phyloP scores from a whole-genome alignment of 2,329 filamentous ascomycete species.

The Pestalotiopsis sp. region DNA sequence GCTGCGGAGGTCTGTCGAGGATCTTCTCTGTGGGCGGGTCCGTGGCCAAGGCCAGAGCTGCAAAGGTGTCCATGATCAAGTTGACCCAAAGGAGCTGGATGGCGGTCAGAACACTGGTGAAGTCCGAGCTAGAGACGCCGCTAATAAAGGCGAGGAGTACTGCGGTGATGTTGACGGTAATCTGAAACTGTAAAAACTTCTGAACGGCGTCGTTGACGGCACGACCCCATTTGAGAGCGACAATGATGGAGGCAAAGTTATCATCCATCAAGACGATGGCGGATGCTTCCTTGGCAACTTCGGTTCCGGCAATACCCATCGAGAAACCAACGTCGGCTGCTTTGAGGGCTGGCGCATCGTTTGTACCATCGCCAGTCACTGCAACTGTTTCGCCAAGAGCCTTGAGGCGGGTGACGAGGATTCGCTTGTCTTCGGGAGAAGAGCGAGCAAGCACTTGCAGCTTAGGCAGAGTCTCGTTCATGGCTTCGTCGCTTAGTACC shows the following conservation, averaged over 20 bases:
- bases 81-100: slow-evolving; percentile 72
- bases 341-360: slow-evolving; percentile 67
- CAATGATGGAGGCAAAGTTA: slow-evolving; percentile 68
- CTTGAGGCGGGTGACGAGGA: slow-evolving; percentile 64
- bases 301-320: slow-evolving; percentile 69
- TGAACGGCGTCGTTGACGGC: slow-evolving; percentile 70
- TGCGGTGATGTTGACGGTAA: slow-evolving; percentile 72
- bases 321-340: slow-evolving; percentile 70
- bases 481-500: slow-evolving; percentile 59
- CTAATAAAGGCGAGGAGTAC: slow-evolving; percentile 67
- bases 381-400: slow-evolving; percentile 65
- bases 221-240: slow-evolving; percentile 69
- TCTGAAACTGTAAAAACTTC: slow-evolving; percentile 71
- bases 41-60: slow-evolving; percentile 66
- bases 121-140: slow-evolving; percentile 57
- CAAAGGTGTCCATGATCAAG: slow-evolving; percentile 71
- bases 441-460: slow-evolving; percentile 68
- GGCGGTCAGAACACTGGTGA: slow-evolving; percentile 64
- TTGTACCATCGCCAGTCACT: slow-evolving; percentile 69
- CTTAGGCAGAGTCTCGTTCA: slow-evolving; percentile 59
- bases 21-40: slow-evolving; percentile 62
- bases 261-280: slow-evolving; percentile 70
- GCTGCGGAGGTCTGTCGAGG: slow-evolving; percentile 54
- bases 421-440: slow-evolving; percentile 67
- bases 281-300: slow-evolving; percentile 70